Evolutionary conservation across 2,329 filamentous ascomycete genomes (phyloP).

Genomic region (Triangularia setosa): DNA sequence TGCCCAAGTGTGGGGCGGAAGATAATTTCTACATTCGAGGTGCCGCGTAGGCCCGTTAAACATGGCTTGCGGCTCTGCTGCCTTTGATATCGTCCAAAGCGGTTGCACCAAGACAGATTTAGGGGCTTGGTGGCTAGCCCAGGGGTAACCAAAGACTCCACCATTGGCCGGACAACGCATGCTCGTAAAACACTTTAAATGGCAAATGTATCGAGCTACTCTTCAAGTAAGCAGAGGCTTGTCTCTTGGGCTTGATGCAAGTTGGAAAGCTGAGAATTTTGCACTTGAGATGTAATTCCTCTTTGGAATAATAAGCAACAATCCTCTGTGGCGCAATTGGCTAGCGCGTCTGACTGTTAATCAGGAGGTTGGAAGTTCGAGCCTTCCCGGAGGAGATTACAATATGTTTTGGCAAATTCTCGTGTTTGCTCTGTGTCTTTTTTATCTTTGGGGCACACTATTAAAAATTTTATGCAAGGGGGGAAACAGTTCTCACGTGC

Average conservation of each 20-base stretch:
- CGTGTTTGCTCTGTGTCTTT: not conserved
- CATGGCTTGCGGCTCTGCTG: not conserved
- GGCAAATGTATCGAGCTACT: no score
- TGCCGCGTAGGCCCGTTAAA: no score
- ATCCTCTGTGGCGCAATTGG: conserved; percentile 46
- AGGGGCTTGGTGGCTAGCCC: not conserved
- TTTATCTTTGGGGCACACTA: no score
- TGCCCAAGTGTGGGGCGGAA: not conserved
- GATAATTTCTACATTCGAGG: no score
- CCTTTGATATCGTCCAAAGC: not conserved
- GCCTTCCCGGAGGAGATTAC: conserved; percentile 16
- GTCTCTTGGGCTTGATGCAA: not conserved
- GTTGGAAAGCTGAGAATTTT: not conserved
- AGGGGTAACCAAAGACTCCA: not conserved
- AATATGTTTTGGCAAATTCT: not conserved
- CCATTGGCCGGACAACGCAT: not conserved
- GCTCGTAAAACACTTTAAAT: no score
- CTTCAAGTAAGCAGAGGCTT: no score
- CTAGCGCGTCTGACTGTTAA: conserved; percentile 60
- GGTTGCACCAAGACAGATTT: not conserved
- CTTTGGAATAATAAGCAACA: not conserved
- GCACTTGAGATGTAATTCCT: not conserved
- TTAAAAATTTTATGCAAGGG: no score
- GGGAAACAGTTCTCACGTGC: no score
- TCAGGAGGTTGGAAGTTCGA: conserved; percentile 25